Base-by-base conservation (phyloP, 1,139 yeast species). In the Saccharomycopsis hybrid region DNA sequence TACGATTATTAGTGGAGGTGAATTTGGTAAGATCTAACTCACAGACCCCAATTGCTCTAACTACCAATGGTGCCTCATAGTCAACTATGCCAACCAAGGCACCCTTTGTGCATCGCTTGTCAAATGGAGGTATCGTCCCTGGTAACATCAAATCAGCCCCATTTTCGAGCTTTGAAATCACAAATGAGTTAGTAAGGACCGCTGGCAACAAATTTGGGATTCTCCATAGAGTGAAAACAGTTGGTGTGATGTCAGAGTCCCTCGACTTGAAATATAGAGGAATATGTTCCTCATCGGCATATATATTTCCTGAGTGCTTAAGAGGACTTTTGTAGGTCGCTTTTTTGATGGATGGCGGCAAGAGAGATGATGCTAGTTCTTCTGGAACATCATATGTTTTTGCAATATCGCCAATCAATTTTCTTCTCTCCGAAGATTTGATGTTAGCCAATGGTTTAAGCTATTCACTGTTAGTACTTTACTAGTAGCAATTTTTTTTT, bases 61-160 rank as follows among this genome's bases (percentile, higher is more conserved):
- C 74, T 11, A 84, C 82, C 2, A 74, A 65, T 0, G 95, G 95
- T 28, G 71, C 61, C n/a, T 73, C 70, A 37, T 72, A 70, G 54
- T 78, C 77, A 0, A 82, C 86, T 36, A 92, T 73, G 0, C 86
- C 96, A 18, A 87, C 96, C n/a, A 83, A 63, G 0, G 73, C 60
- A 1, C 83, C 90, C 48, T 66, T 66, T 2, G 56, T 48, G 18
- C 61, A 61, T 41, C 72, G 53, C 0, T 57, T 47, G 45, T 84
- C 88, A 59, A 85, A 82, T 0, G 96, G 96, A 0, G 88, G 85
- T 4, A 85, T 71, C 2, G 92, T 80, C 0, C 98, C 98, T 0
- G 96, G 94, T 36, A 86, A 71, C 97, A 92, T 90, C 59, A 92
- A 71, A 62, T 90, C 84, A 0, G 97, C 97, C 5, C 97, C 97